Percentiles rank a stretch among this genome's conserved stretches.
These are phyloP conservation scores for Xylariaceae sp. DNA, from an alignment of 2,329 filamentous ascomycete genomes.

Conservation along the genomic window DNA sequence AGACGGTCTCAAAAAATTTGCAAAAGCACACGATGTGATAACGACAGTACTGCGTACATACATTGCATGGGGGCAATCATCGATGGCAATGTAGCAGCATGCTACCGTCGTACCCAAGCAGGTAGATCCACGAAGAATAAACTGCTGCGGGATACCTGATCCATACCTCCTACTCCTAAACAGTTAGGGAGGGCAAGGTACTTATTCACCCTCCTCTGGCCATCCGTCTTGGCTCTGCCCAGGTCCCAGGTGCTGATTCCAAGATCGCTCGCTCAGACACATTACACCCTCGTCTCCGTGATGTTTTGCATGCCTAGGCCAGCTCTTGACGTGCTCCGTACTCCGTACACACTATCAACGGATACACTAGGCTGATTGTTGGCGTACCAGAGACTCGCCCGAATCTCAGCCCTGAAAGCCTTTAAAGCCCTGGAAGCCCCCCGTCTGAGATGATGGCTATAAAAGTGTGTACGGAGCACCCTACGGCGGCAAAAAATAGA, in stretches of 20 bases:
- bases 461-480: background rate
- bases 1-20: slow-evolving; percentile 9
- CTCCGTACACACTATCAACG: background rate
- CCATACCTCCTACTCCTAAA: no score
- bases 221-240: no score
- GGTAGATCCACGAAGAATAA: no score
- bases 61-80: no score
- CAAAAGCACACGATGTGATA: background rate
- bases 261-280: background rate
- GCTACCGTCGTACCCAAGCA: background rate
- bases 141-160: no score
- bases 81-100: background rate
- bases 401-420: background rate
- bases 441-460: background rate
- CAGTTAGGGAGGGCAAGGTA: no score
- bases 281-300: background rate
- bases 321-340: no score
- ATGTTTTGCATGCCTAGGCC: background rate
- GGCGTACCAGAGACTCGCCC: background rate
- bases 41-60: background rate
- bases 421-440: background rate
- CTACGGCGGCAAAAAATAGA: background rate
- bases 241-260: background rate
- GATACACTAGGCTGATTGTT: background rate
- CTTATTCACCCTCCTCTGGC: no score